Conservation (phyloP, 257 asterid species). For the Jaltomata sinuosa region DNA sequence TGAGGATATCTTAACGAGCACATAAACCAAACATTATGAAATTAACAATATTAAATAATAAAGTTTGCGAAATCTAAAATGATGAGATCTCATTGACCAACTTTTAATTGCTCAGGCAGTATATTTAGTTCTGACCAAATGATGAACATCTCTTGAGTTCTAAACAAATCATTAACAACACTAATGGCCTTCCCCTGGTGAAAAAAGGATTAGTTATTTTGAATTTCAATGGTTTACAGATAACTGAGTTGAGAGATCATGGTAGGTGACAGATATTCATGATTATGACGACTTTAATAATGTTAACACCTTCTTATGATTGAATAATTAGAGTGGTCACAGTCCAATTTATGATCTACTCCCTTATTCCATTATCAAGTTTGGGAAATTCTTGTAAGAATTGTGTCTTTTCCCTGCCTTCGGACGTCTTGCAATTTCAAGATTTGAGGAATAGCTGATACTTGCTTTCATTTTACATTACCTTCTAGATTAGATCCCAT, state of each 20-base stretch:
- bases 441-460: background rate
- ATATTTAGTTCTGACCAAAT: background rate
- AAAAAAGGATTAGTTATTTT: background rate
- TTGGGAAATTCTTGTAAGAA: background rate
- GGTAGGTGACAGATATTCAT: background rate
- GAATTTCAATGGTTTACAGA: background rate
- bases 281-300: background rate
- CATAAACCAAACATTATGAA: background rate
- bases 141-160: background rate
- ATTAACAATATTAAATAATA: background rate
- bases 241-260: background rate
- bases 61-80: background rate
- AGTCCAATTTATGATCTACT: background rate
- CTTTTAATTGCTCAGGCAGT: background rate
- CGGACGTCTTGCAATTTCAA: background rate
- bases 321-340: background rate
- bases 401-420: background rate
- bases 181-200: background rate
- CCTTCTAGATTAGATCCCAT: constrained; percentile 2
- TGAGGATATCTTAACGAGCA: background rate
- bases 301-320: background rate
- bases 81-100: background rate
- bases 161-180: background rate
- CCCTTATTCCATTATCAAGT: background rate
- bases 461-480: background rate